Evolutionary conservation across 2,329 filamentous ascomycete genomes (phyloP), one percentile per base, ranked within the genome.

Genomic region (Calcarisporium arbuscula): DNA sequence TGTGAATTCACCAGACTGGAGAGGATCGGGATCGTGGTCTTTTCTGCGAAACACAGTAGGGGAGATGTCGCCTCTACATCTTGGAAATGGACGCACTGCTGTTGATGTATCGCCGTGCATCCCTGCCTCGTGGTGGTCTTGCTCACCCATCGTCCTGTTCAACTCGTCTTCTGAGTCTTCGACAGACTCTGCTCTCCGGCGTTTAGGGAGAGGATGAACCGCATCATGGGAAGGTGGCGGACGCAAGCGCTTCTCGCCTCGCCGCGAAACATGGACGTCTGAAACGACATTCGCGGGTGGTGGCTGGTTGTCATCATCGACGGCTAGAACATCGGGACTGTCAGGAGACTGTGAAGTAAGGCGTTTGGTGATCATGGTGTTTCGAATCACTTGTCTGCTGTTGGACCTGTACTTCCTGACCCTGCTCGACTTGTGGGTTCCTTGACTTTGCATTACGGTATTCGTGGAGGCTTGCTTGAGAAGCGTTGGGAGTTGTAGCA

Each of bases 101-200:
- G 8, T 5, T 5, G 28, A 19, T 11, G 28, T 18, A 28, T 35
- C 39, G 16, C 19, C 39, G 16, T 46, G 28, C 35, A 43, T 14
- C 9, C 3, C 16, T 33, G 44, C 19, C 45, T 45, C 10, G 19
- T 28, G 14, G 12, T 19, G 8, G n/a, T 12, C 12, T 30, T 19
- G 18, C 28, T 23, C 32, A 34, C 17, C 26, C 29, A 12, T 23
- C 28, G 5, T 36, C 19, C 4, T 34, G 19, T 34, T 43, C 10
- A 61, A 44, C 39, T 61, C 56, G 32, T 61, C 57, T 19, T 55
- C 55, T 2, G 49, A 56, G 1, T 30, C 38, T 2, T 50, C 41
- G 14, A 45, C 41, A 3, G 40, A 29, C 17, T 50, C 42, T 9
- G 27, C n/a, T 28, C 35, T 43, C 1, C 30, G 26, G 6, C 38